These are phyloP conservation scores for Thecaphora frezii DNA, from an alignment of 1,284 basidiomycete species.

Conservation along the genomic window DNA sequence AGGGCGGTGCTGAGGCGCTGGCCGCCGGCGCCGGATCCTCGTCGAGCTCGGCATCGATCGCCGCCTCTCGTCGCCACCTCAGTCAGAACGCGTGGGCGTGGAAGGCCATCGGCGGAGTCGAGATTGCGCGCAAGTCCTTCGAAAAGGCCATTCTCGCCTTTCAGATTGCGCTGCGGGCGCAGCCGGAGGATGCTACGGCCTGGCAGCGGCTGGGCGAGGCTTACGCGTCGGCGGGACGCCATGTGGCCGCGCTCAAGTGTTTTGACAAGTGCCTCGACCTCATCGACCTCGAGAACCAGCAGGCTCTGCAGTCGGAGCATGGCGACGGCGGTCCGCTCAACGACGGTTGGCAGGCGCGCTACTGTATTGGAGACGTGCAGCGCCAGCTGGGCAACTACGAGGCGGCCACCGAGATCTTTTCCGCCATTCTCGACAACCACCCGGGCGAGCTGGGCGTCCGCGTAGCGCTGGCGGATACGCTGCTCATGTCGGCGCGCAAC, in stretches of 20 bases:
- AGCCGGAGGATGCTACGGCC: conserved; percentile 73
- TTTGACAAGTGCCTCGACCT: conserved; percentile 70
- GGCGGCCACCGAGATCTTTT: conserved; percentile 73
- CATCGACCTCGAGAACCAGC: conserved; percentile 1
- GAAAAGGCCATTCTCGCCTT: conserved; percentile 78
- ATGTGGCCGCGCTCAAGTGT: conserved; percentile 86
- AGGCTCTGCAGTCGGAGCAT: too few species aligned
- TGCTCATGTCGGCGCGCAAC: conserved; percentile 71
- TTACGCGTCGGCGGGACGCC: conserved; percentile 82
- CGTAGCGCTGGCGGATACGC: conserved; percentile 73
- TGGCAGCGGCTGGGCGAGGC: conserved; percentile 93
- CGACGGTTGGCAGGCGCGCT: conserved; percentile 78
- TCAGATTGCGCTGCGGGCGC: conserved; percentile 82
- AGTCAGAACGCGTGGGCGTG: conserved; percentile 91
- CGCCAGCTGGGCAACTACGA: conserved; percentile 75
- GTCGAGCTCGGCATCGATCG: conserved; percentile 11
- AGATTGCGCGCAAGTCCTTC: conserved; percentile 76
- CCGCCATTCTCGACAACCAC: conserved; percentile 66
- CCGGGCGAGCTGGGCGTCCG: conserved; percentile 71
- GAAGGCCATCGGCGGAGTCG: conserved; percentile 92
- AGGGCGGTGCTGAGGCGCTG: conserved; percentile 48
- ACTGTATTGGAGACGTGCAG: conserved; percentile 83
- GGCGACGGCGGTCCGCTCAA: conserved; percentile 6
- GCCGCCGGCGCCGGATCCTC: conserved; percentile 2
- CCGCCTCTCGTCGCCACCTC: conserved; percentile 30